Evolutionary conservation across 2,329 filamentous ascomycete species (phyloP).

Genomic region (Harringtonia lauricola): DNA sequence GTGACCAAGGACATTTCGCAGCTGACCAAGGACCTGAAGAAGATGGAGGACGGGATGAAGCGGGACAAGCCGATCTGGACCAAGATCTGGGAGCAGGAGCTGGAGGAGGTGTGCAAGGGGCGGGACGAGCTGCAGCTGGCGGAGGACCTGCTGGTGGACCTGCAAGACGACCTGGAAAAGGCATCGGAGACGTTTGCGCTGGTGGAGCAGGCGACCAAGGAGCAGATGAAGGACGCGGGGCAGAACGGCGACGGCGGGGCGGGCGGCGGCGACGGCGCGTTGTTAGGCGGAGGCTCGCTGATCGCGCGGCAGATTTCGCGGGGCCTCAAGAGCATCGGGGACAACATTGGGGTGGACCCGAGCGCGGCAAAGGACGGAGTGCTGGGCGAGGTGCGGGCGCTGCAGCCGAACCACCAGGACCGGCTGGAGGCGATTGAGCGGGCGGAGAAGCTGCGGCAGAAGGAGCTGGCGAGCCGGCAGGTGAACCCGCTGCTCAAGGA

Average conservation of each 20-base stretch:
- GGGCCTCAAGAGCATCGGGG: conserved; percentile 41
- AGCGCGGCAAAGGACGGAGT: conserved; percentile 81
- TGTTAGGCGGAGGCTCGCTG: conserved; percentile 4
- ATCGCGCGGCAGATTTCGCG: conserved; percentile 38
- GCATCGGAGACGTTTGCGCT: conserved; percentile 86
- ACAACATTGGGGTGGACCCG: conserved; percentile 47
- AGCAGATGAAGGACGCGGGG: conserved; percentile 73
- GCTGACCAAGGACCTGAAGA: conserved; percentile 78
- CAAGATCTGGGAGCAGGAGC: conserved; percentile 97
- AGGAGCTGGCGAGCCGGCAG: conserved; percentile 68
- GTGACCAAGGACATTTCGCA: conserved; percentile 80
- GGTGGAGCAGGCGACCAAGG: conserved; percentile 96
- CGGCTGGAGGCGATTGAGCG: conserved; percentile 91
- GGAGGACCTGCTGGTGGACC: conserved; percentile 85
- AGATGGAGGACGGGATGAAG: conserved; percentile 85
- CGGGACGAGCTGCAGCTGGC: conserved; percentile 91
- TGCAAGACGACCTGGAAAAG: conserved; percentile 92
- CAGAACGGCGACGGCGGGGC: conserved; percentile 38
- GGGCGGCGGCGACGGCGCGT: conserved; percentile 24
- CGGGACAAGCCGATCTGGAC: conserved; percentile 95
- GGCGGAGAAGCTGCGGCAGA: conserved; percentile 84
- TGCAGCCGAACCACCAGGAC: conserved; percentile 90
- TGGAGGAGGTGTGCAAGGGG: conserved; percentile 92
- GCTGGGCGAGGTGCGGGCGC: conserved; percentile 81
- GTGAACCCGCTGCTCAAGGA: conserved; percentile 77